Evolutionary conservation across 306 rosid species (phyloP), one percentile per base, ranked within the genome.

Genomic region (Cucurbita ficifolia): DNA sequence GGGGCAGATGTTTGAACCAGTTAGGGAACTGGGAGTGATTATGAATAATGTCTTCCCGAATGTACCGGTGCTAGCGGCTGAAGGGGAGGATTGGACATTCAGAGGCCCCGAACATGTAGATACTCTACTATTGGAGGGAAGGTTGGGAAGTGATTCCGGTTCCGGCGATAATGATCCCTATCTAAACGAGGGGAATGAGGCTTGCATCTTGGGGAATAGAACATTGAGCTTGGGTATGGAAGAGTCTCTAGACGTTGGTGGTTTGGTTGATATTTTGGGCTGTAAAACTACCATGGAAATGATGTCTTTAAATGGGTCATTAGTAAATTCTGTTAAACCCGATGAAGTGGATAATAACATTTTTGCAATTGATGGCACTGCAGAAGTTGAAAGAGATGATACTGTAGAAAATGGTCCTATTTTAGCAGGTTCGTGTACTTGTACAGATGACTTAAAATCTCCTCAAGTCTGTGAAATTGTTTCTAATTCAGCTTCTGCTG

Each of bases 281-380:
- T 33, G 75, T 62, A 78, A 77, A 76, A 42, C 51, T 61, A 79
- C 73, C 12, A 70, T 62, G 48, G 81, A 75, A 62, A 76, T 76
- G 71, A 35, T 52, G 49, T 51, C 76, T 46, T 54, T 74, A 16
- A 49, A 39, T 75, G 76, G 53, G 49, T 82, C 75, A 68, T 82
- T 53, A 24, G 59, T 75, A 70, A 54, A 58, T 40, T 81, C 70
- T 78, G 73, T 19, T 67, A 87, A 79, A 35, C 82, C 56, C 22
- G 87, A 72, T 70, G 82, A 77, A 84, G 78, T 61, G 78, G 80
- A 71, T 78, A 80, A 51, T 75, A 88, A 42, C 62, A 77, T 64
- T 73, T 72, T 60, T 38, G 67, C 42, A 67, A 8, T 72, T 18
- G 62, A 76, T 60, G 69, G 81, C 7, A 50, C 74, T 46, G 73